Percentiles rank a stretch among this genome's conserved stretches.
phyloP scores from a whole-genome alignment of 1,284 basidiomycete genomes.

The Meira miltonrushii region DNA sequence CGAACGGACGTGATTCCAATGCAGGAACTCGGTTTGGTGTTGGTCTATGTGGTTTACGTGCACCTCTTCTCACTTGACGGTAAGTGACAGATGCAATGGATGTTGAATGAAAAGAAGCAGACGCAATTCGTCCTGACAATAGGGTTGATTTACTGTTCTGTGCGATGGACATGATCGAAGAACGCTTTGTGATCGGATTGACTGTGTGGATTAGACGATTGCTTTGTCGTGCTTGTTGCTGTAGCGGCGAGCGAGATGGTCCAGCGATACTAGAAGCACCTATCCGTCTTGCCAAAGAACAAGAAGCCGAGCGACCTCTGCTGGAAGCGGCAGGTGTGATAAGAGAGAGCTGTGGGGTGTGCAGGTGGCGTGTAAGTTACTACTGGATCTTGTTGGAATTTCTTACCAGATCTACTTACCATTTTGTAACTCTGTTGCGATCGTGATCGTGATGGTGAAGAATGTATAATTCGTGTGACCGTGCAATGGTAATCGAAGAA shows the following conservation, averaged over 20 bases:
- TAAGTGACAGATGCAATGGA: constrained; percentile 27
- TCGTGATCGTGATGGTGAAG: not conserved
- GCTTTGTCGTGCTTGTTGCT: too few species aligned
- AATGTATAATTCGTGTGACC: too few species aligned
- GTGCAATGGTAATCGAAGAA: too few species aligned
- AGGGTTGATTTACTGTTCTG: too few species aligned
- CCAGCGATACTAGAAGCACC: not conserved
- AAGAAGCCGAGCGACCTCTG: not conserved
- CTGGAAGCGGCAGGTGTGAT: not conserved
- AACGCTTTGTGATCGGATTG: too few species aligned
- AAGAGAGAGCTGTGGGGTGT: not conserved
- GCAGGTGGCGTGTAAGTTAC: not conserved
- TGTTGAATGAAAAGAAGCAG: not conserved
- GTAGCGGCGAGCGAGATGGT: not conserved
- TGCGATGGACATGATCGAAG: too few species aligned
- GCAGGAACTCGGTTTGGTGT: constrained; percentile 50
- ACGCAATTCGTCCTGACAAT: too few species aligned
- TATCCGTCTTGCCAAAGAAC: too few species aligned
- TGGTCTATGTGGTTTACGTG: constrained; percentile 50
- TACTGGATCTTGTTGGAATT: not conserved
- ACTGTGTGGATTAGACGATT: too few species aligned
- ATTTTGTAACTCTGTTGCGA: not conserved
- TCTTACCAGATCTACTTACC: not conserved
- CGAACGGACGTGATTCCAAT: constrained; percentile 46
- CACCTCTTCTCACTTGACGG: constrained; percentile 49